A percentile compares a stretch with the other conserved stretches of the same genome.
Evolutionary conservation across 352 stramenopile genomes (phyloP).

Genomic region (Phytophthora litchii): DNA sequence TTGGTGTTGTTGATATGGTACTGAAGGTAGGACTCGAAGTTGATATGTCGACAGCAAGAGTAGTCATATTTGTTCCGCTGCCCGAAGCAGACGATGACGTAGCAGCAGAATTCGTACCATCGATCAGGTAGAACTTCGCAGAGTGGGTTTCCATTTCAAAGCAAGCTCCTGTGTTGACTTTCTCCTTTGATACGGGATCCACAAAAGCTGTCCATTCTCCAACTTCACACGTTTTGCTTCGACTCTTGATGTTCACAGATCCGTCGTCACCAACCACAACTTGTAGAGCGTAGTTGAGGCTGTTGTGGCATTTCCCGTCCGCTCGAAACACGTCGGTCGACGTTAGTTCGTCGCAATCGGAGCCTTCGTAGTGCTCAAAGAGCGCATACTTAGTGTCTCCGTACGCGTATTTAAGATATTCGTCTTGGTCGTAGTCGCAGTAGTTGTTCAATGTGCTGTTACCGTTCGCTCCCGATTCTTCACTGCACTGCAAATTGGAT

Average conservation of each 20-base stretch:
- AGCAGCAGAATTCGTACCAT: conserved; percentile 1
- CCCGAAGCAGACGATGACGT: conserved; percentile 1
- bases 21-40: neutral
- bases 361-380: conserved; percentile 10
- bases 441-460: conserved; percentile 5
- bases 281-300: conserved; percentile 16
- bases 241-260: conserved; percentile 2
- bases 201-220: conserved; percentile 1
- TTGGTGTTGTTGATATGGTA: neutral
- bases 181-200: neutral
- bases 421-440: conserved; percentile 7
- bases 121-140: conserved; percentile 7
- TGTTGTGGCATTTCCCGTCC: conserved; percentile 20
- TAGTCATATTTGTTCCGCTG: too few relatives aligned
- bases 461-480: conserved; percentile 9
- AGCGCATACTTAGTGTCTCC: conserved; percentile 8
- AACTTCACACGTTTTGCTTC: conserved; percentile 13
- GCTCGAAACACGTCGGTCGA: conserved; percentile 15
- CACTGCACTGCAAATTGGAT: neutral
- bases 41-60: neutral
- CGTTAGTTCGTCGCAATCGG: conserved; percentile 5
- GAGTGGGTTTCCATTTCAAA: neutral
- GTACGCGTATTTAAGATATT: conserved; percentile 14
- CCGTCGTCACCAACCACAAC: conserved; percentile 3
- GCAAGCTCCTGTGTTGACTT: conserved; percentile 10